A percentile compares a stretch with the other conserved stretches of the same genome.
These are phyloP conservation scores for Lentinus tigrinus DNA, from an alignment of 768 basidiomycete genomes.

Conservation along the genomic window DNA sequence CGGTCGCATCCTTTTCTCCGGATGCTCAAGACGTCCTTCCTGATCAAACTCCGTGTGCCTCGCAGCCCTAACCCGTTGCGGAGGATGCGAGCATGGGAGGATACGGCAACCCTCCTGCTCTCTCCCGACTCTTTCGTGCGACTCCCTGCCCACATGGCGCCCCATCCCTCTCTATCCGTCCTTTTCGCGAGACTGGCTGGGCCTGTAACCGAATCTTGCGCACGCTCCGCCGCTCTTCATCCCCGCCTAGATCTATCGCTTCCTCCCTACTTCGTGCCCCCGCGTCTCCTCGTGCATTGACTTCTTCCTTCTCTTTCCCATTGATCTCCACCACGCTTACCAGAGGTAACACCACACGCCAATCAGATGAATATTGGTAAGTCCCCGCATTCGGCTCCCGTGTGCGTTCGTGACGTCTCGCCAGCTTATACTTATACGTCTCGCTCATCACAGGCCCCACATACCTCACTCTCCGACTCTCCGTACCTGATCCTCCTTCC, in stretches of 20 bases:
- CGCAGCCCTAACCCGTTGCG: slow-evolving; percentile 26
- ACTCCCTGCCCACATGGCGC: neutral
- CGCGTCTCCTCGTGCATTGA: neutral
- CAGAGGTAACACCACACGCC: neutral
- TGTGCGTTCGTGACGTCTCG: neutral
- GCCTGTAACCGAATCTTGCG: neutral
- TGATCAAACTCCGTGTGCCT: slow-evolving; percentile 25
- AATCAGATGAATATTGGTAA: neutral
- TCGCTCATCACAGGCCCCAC: neutral
- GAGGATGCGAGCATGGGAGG: neutral
- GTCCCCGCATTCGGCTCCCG: neutral
- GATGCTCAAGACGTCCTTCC: neutral
- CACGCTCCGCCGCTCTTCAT: neutral
- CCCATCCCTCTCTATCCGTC: slow-evolving; percentile 1
- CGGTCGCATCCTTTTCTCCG: neutral
- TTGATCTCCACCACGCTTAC: neutral
- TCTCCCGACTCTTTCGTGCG: slow-evolving; percentile 13
- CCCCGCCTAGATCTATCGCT: neutral
- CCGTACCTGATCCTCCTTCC: slow-evolving; percentile 3
- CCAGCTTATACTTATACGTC: neutral
- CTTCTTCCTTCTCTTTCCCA: neutral
- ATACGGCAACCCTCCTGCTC: neutral
- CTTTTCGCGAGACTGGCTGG: slow-evolving; percentile 6
- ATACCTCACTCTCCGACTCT: neutral
- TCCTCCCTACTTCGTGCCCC: neutral